Base-by-base conservation (phyloP, 164 flowering plant genomes). In the Malania oleifera region DNA sequence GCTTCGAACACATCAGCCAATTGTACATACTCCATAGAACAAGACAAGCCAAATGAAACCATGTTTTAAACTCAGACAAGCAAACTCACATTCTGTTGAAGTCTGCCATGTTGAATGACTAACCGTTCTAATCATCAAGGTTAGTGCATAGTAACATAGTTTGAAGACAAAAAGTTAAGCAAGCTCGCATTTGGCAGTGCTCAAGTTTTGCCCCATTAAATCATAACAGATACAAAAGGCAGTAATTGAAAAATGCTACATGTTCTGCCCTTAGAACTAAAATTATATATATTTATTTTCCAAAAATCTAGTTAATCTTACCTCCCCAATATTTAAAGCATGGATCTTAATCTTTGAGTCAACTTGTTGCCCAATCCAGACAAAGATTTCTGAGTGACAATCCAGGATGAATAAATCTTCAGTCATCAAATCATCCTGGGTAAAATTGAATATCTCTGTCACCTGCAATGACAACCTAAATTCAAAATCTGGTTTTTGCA, bases 361-460 rank as follows among this genome's bases (percentile, higher is more conserved):
- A 50, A 87, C 91, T 62, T 82, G 84, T 67, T 91, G 89, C 49
- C 99, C 99, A 38, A 95, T 77, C 99, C 99, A 95, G 27, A 95
- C 86, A 75, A 77, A 95, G 48, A 95, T 77, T 44, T 87, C 96
- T 0, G 93, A 83, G 65, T 84, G 93, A 71, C 87, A 83, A 73
- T 95, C 97, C 63, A 95, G 67, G 69, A 95, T 79, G 66, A 80
- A 91, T 57, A 84, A 75, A 74, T 95, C 99, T 80, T 95, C 99
- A 4, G 99, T 89, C 97, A 91, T 91, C 80, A 95, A 68, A 80
- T 95, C 99, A 62, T 95, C 99, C 68, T 95, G 99, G 56, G 77
- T 59, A 70, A 91, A 95, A 69, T 82, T 95, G 73, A 75, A 82
- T 56, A 95, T 81, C 73, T 91, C 97, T 12, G 74, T 75, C 63